These are phyloP conservation scores for Epichloe gansuensis DNA, from an alignment of 2,329 filamentous ascomycete species.

Conservation along the genomic window DNA sequence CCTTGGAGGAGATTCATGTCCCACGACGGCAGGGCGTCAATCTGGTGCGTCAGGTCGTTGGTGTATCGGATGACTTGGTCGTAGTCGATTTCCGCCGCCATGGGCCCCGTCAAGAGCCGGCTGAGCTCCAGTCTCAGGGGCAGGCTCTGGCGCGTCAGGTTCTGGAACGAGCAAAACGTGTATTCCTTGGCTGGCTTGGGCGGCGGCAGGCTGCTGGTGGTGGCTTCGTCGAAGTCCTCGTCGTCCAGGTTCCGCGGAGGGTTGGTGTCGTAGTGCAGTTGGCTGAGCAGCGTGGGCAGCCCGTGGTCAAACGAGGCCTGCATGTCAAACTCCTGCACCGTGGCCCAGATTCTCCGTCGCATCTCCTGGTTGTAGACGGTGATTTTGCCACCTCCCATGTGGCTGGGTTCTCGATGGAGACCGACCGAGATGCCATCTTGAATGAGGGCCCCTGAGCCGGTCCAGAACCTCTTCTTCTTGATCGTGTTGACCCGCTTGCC, in stretches of 20 bases:
- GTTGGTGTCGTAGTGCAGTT: slow-evolving; percentile 42
- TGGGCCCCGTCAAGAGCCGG: slow-evolving; percentile 40
- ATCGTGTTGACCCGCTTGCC: slow-evolving; percentile 50
- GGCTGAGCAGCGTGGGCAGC: slow-evolving; percentile 43
- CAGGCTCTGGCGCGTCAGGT: slow-evolving; percentile 43
- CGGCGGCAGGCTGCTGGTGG: slow-evolving; percentile 35
- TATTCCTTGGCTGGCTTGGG: slow-evolving; percentile 41
- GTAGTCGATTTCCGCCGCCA: slow-evolving; percentile 42
- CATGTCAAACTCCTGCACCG: slow-evolving; percentile 49
- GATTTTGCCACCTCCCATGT: slow-evolving; percentile 40
- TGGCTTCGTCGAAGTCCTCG: slow-evolving; percentile 43
- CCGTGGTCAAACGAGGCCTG: slow-evolving; percentile 51
- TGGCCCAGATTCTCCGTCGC: slow-evolving; percentile 48
- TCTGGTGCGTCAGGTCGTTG: slow-evolving; percentile 48
- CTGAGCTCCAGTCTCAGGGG: slow-evolving; percentile 45
- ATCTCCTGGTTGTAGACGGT: slow-evolving; percentile 51
- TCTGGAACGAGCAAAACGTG: slow-evolving; percentile 47
- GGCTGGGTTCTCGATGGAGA: slow-evolving; percentile 46
- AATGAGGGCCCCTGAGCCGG: slow-evolving; percentile 40
- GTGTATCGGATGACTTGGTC: slow-evolving; percentile 50
- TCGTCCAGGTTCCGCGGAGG: slow-evolving; percentile 47
- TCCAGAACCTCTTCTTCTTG: slow-evolving; percentile 55
- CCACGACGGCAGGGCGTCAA: slow-evolving; percentile 48
- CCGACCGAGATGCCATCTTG: slow-evolving; percentile 47
- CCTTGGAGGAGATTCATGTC: slow-evolving; percentile 26